Conservation (phyloP, 2,329 filamentous ascomycete species). For the Dactylella cylindrospora region DNA sequence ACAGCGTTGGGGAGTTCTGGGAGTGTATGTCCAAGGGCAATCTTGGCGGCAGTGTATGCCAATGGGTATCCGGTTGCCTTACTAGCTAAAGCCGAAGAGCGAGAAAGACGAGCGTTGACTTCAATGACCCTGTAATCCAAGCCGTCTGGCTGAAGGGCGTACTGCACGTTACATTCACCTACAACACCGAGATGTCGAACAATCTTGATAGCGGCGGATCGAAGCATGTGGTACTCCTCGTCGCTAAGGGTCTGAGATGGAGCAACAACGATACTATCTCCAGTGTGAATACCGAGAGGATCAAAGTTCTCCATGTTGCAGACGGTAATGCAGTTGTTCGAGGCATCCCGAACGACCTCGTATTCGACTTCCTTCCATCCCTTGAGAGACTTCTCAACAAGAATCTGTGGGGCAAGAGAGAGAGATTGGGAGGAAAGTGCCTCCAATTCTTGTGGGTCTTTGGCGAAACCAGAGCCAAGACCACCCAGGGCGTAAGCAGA, state of each 20-base stretch:
- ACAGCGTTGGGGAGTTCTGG: conserved; percentile 97
- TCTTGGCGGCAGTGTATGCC: conserved; percentile 97
- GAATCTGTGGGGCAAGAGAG: conserved; percentile 89
- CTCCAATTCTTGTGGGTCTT: conserved; percentile 88
- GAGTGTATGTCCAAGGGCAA: conserved; percentile 90
- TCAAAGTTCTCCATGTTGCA: conserved; percentile 99
- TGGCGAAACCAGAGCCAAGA: conserved; percentile 92
- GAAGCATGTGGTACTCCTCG: conserved; percentile 99
- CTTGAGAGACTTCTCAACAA: conserved; percentile 98
- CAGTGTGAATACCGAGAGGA: conserved; percentile 93
- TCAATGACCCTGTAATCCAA: conserved; percentile 98
- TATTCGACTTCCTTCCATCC: conserved; percentile 99
- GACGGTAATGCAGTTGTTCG: conserved; percentile 98
- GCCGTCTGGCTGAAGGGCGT: conserved; percentile 92
- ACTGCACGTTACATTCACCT: conserved; percentile 98
- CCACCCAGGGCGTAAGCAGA: conserved; percentile 95
- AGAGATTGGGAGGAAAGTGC: conserved; percentile 91
- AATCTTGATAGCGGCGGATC: conserved; percentile 96
- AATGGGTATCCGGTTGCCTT: conserved; percentile 98
- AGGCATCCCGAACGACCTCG: conserved; percentile 92
- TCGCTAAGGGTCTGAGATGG: conserved; percentile 96
- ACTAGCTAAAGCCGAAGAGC: conserved; percentile 92
- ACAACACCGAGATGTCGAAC: conserved; percentile 95
- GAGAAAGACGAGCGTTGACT: conserved; percentile 96
- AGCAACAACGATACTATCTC: conserved; percentile 97